phyloP scores from a whole-genome alignment of 2,329 filamentous ascomycete species.

The Akanthomyces lecanii region DNA sequence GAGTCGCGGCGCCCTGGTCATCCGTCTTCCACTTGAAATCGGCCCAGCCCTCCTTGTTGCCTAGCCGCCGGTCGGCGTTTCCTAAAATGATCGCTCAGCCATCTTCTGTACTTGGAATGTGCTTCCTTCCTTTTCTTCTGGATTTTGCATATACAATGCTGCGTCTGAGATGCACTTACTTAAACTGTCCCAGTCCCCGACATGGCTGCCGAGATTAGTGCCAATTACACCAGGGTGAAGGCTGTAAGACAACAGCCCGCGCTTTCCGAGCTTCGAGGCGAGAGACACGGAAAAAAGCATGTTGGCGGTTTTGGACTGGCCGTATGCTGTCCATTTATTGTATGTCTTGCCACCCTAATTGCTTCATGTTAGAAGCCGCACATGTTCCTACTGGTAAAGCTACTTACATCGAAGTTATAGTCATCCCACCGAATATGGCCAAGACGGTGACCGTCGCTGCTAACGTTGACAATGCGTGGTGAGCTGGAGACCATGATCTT shows the following conservation, averaged over 20 bases:
- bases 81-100: constrained; percentile 11
- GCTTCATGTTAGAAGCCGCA: too few relatives aligned
- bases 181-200: background rate
- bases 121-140: too few relatives aligned
- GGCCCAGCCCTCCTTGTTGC: constrained; percentile 24
- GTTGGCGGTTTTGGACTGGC: constrained; percentile 29
- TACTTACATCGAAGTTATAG: constrained; percentile 35
- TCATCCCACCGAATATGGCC: constrained; percentile 40
- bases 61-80: constrained; percentile 22
- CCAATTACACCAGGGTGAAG: constrained; percentile 25
- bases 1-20: constrained; percentile 31
- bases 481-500: constrained; percentile 26
- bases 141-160: too few relatives aligned
- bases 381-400: constrained; percentile 23
- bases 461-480: constrained; percentile 40
- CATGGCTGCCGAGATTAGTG: constrained; percentile 5
- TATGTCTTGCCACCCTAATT: constrained; percentile 5
- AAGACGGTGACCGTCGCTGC: constrained; percentile 41
- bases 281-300: constrained; percentile 22
- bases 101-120: background rate
- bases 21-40: constrained; percentile 21
- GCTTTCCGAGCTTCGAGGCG: constrained; percentile 21
- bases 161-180: background rate
- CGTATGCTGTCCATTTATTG: constrained; percentile 24
- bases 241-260: constrained; percentile 23